These are phyloP conservation scores for Grigorovia yakushimaensis DNA, from an alignment of 805 yeast genomes.

Conservation along the genomic window DNA sequence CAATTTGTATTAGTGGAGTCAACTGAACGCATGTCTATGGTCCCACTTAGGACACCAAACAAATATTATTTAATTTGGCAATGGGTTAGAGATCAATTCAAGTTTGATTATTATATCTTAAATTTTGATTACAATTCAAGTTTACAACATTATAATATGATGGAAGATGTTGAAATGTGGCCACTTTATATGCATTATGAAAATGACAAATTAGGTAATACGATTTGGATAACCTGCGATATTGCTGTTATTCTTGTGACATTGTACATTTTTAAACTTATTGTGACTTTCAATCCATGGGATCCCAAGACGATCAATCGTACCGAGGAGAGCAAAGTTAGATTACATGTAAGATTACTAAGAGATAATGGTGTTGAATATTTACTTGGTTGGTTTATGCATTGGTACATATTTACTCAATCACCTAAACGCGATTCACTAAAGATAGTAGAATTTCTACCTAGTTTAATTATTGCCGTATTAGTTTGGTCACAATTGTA, in stretches of 20 bases:
- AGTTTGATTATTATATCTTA: constrained; percentile 14
- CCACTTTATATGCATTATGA: constrained; percentile 8
- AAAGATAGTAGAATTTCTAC: constrained; percentile 13
- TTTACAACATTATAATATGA: not conserved
- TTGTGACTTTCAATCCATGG: constrained; percentile 15
- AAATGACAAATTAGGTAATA: constrained; percentile 3
- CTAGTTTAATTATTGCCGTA: constrained; percentile 16
- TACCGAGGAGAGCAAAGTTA: no score
- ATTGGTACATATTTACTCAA: constrained; percentile 16
- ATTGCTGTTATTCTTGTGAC: constrained; percentile 7
- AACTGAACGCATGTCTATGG: not conserved
- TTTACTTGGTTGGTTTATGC: constrained; percentile 23
- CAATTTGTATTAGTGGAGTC: constrained; percentile 3
- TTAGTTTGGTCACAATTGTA: constrained; percentile 8
- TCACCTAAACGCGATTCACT: constrained; percentile 6
- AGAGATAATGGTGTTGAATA: constrained; percentile 14
- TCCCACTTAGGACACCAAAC: not conserved
- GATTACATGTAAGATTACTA: constrained; percentile 5
- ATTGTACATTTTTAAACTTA: not conserved
- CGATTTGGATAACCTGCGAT: constrained; percentile 14
- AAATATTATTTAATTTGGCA: constrained; percentile 2
- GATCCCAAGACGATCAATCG: not conserved
- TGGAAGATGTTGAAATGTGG: constrained; percentile 10
- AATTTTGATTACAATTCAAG: not conserved
- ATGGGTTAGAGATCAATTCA: constrained; percentile 7